Conservation (phyloP, 306 rosid genomes). For the Corylus americana region DNA sequence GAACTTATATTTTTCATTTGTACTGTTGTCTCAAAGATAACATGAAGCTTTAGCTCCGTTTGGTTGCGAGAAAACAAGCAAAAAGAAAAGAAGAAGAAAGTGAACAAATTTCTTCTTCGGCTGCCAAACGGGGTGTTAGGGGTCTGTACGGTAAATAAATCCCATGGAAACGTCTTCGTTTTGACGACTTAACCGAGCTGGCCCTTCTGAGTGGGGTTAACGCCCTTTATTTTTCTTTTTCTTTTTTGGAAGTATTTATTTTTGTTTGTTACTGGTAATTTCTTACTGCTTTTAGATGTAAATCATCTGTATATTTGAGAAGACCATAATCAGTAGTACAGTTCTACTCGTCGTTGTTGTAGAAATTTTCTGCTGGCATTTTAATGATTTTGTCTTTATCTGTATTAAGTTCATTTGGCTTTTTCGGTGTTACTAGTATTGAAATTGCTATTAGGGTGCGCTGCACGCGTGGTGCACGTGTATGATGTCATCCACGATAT, state of each 20-base stretch:
- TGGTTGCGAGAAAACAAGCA: not conserved
- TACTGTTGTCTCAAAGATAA: not conserved
- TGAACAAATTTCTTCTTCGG: not conserved
- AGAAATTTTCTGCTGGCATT: conserved; percentile 3
- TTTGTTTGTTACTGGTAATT: not conserved
- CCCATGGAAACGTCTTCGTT: not conserved
- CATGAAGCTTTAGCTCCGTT: conserved; percentile 2
- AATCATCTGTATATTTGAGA: not conserved
- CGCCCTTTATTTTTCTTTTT: no score
- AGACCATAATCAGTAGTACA: not conserved
- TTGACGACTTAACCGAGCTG: not conserved
- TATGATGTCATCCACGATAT: not conserved
- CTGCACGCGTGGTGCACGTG: conserved; percentile 30
- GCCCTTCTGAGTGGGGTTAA: no score
- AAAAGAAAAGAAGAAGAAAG: not conserved
- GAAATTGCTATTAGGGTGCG: not conserved
- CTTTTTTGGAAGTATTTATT: no score
- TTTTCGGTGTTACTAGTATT: not conserved
- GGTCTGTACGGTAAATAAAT: not conserved
- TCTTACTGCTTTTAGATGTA: conserved; percentile 22
- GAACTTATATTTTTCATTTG: not conserved
- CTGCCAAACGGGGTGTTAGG: not conserved
- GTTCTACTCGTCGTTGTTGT: not conserved
- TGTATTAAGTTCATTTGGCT: conserved; percentile 3
- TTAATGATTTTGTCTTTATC: conserved; percentile 30